phyloP scores from a whole-genome alignment of 1,139 yeast genomes.

The Protomyces inouyei region DNA sequence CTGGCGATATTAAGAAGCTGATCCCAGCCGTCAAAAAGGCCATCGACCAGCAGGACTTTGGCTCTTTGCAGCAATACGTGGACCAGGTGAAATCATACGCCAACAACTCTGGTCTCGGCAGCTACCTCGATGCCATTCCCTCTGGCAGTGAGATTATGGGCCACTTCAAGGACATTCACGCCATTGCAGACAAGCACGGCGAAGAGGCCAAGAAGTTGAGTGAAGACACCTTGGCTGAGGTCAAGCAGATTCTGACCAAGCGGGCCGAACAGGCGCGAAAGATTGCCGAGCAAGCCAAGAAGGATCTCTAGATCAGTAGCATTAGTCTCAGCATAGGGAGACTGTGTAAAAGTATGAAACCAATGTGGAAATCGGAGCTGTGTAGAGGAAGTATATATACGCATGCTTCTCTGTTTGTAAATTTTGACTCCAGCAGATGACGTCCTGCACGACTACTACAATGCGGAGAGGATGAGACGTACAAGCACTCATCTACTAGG shows the following conservation, averaged over 20 bases:
- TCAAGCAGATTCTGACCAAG: slow-evolving; percentile 16
- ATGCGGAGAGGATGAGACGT: background rate
- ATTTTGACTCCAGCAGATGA: no score
- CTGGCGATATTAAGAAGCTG: slow-evolving; percentile 16
- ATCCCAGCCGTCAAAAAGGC: slow-evolving; percentile 22
- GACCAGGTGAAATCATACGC: slow-evolving; percentile 22
- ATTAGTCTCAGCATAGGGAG: background rate
- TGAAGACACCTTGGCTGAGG: slow-evolving; percentile 20
- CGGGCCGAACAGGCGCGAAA: slow-evolving; percentile 18
- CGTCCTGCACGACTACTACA: background rate
- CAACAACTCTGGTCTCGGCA: slow-evolving; percentile 8
- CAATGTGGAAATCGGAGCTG: background rate
- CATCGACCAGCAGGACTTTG: slow-evolving; percentile 19
- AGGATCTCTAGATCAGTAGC: slow-evolving; percentile 1
- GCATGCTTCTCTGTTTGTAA: no score
- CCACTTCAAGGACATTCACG: slow-evolving; percentile 22
- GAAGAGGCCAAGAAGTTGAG: slow-evolving; percentile 26
- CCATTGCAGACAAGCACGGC: slow-evolving; percentile 26
- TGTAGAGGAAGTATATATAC: no score
- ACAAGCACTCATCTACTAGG: background rate
- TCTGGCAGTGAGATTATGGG: slow-evolving; percentile 16
- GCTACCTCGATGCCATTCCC: slow-evolving; percentile 16
- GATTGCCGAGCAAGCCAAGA: slow-evolving; percentile 27
- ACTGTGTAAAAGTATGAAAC: background rate
- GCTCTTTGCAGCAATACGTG: slow-evolving; percentile 20